phyloP scores from a whole-genome alignment of 2,329 filamentous ascomycete genomes.

The Stagonosporopsis rhizophila region DNA sequence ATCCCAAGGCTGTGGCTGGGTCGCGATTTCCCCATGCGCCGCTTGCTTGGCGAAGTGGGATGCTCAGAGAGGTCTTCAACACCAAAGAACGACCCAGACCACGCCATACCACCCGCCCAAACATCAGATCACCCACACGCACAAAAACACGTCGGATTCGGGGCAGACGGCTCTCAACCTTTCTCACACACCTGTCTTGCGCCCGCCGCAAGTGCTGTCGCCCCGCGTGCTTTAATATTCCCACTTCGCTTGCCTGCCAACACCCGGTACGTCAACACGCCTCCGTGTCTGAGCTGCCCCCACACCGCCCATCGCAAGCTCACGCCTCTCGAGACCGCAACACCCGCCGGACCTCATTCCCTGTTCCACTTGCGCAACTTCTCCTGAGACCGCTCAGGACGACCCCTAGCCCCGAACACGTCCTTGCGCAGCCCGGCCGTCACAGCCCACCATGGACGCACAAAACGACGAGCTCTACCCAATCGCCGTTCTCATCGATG shows the following conservation, averaged over 20 bases:
- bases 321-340: slow-evolving; percentile 17
- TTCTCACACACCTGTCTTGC: slow-evolving; percentile 12
- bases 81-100: slow-evolving; percentile 19
- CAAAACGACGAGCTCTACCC: slow-evolving; percentile 99
- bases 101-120: slow-evolving; percentile 30
- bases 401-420: slow-evolving; percentile 29
- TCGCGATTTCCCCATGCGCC: slow-evolving; percentile 25
- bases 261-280: slow-evolving; percentile 48
- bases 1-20: slow-evolving; percentile 20
- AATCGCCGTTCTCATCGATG: slow-evolving; percentile 99
- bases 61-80: slow-evolving; percentile 16
- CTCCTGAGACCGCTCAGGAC: slow-evolving; percentile 23
- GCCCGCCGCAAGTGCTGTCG: slow-evolving; percentile 20
- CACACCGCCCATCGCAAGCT: slow-evolving; percentile 34
- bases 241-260: slow-evolving; percentile 36
- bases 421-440: slow-evolving; percentile 27
- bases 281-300: slow-evolving; percentile 32
- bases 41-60: slow-evolving; percentile 14
- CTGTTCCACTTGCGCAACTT: slow-evolving; percentile 25
- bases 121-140: slow-evolving; percentile 26
- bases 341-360: slow-evolving; percentile 4
- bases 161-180: slow-evolving; percentile 24
- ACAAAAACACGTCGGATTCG: slow-evolving; percentile 17
- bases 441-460: slow-evolving; percentile 74
- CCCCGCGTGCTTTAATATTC: slow-evolving; percentile 31